Conservation (phyloP, 208 protist genomes). For the Jaenimonas drosophilae region DNA sequence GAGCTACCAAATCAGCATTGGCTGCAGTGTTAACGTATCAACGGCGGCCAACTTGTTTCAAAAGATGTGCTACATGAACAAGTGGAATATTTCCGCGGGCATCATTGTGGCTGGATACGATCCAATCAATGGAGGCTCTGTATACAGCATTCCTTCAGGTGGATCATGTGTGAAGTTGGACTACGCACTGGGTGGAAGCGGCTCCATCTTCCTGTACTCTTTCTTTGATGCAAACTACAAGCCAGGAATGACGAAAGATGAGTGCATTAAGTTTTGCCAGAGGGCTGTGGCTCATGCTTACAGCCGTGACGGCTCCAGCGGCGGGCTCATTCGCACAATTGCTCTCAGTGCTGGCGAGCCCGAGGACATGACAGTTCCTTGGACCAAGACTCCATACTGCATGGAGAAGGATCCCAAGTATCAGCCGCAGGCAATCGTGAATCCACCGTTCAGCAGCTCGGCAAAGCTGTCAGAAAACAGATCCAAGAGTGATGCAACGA, state of each 20-base stretch:
- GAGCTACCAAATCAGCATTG: slow-evolving; percentile 87
- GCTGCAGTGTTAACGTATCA: slow-evolving; percentile 82
- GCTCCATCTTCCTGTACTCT: slow-evolving; percentile 98
- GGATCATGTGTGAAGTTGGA: slow-evolving; percentile 91
- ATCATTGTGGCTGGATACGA: slow-evolving; percentile 98
- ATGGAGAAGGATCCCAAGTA: slow-evolving; percentile 89
- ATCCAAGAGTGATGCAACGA: slow-evolving; percentile 5
- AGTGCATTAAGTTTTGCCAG: slow-evolving; percentile 93
- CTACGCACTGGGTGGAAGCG: slow-evolving; percentile 94
- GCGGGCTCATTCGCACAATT: slow-evolving; percentile 95
- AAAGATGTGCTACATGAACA: slow-evolving; percentile 96
- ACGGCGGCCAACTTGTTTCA: slow-evolving; percentile 95
- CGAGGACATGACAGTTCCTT: slow-evolving; percentile 77
- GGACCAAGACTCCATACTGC: slow-evolving; percentile 80
- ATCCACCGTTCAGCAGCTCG: slow-evolving; percentile 69
- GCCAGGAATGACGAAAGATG: slow-evolving; percentile 94
- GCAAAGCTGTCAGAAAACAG: slow-evolving; percentile 62
- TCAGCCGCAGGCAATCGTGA: slow-evolving; percentile 40
- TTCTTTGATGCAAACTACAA: slow-evolving; percentile 97
- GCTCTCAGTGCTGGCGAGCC: slow-evolving; percentile 72
- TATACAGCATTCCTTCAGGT: slow-evolving; percentile 96
- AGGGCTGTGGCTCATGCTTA: slow-evolving; percentile 96
- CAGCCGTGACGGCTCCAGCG: slow-evolving; percentile 97
- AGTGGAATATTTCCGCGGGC: slow-evolving; percentile 92
- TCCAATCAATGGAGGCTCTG: slow-evolving; percentile 90